These are phyloP conservation scores for Didymella arachidicola DNA, from an alignment of 2,329 filamentous ascomycete species.

Conservation along the genomic window DNA sequence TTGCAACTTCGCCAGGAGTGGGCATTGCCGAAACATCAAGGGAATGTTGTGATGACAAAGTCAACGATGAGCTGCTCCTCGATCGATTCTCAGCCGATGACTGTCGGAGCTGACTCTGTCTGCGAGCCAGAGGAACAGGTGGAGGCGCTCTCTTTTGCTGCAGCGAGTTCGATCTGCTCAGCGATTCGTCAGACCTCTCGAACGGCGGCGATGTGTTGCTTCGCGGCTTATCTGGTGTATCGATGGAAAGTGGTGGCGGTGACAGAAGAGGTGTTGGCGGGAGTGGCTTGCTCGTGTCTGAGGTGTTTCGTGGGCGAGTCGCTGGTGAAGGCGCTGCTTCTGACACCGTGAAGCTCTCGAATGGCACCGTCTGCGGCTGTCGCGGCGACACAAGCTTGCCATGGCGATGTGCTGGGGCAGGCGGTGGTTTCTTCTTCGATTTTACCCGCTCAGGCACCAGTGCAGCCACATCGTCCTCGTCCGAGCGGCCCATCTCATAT, in stretches of 20 bases:
- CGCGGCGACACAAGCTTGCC: constrained; percentile 72
- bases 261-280: constrained; percentile 59
- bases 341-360: constrained; percentile 42
- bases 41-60: constrained; percentile 48
- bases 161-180: constrained; percentile 31
- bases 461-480: constrained; percentile 55
- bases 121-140: constrained; percentile 45
- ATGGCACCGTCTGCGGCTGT: constrained; percentile 52
- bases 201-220: constrained; percentile 25
- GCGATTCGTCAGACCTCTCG: constrained; percentile 24
- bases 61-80: constrained; percentile 48
- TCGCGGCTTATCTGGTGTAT: constrained; percentile 33
- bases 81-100: constrained; percentile 38
- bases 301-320: constrained; percentile 44
- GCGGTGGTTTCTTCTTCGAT: constrained; percentile 73
- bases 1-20: constrained; percentile 12
- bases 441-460: constrained; percentile 48
- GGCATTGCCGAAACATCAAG: constrained; percentile 27
- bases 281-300: constrained; percentile 69
- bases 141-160: constrained; percentile 46
- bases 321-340: constrained; percentile 34
- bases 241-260: constrained; percentile 30
- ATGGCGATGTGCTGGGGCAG: constrained; percentile 73
- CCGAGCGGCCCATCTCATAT: constrained; percentile 63
- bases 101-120: constrained; percentile 48